Base-by-base conservation (phyloP, 305 asterid genomes). In the Fraxinus dipetala region DNA sequence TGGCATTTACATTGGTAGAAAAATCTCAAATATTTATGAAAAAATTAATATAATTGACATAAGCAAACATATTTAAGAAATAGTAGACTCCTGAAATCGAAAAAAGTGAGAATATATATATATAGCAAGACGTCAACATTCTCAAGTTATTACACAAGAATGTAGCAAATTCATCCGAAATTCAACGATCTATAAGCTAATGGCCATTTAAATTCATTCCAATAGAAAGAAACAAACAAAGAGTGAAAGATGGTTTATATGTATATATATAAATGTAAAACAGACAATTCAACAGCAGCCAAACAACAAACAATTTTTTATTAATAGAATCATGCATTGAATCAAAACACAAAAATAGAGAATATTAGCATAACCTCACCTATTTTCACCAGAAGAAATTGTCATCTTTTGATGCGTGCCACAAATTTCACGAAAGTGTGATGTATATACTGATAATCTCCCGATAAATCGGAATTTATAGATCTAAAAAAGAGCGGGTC, bases 361-460 rank as follows among this genome's bases (percentile, higher is more conserved):
- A 51, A 51, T 16, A 16, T 51, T 16, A 4, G 30, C 28, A 30
- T 38, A 48, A 20, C 16, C 31, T 84, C 38, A 87, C 89, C 86
- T 40, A 73, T 80, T 38, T 10, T 84, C 86, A 28, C 72, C 63
- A 0, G 86, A 82, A 73, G 87, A 76, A 72, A 72, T 84, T 84
- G 89, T 85, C 89, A 84, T 87, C 20, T 32, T 32, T 28, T 20
- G 20, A 16, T 51, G 31, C 43, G 13, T 61, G 78, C 32, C 48
- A 24, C 36, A 51, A 11, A 6, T 20, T 35, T 75, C 56, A 63
- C 31, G n/a, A 1, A 36, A 26, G 40, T 77, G n/a, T 2, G 72
- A 78, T 81, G 85, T 43, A 63, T 16, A 76, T 70, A 13, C 75
- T 14, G 75, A n/a, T 67, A 13, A 11, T 11, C 34, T 16, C 61